Evolutionary conservation across 1,284 basidiomycete species (phyloP).

Genomic region (Lignosus rhinocerotis): DNA sequence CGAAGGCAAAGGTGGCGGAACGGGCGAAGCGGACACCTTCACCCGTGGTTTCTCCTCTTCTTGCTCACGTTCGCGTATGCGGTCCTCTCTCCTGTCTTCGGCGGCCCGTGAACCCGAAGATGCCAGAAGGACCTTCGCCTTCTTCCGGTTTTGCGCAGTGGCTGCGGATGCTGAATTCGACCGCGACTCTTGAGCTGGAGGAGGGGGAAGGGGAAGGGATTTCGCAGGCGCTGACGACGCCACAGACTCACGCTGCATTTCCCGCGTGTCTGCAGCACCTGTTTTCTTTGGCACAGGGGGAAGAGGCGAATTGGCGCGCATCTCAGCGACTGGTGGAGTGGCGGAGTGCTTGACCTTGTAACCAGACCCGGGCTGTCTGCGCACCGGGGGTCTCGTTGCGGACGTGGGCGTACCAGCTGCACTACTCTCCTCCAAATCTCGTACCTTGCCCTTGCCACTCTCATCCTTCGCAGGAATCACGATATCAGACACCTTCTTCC

Average conservation of each 20-base stretch:
- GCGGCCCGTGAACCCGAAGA: conserved; percentile 10
- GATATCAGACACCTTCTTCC: conserved; percentile 41
- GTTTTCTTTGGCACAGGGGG: conserved; percentile 23
- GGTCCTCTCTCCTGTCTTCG: conserved; percentile 29
- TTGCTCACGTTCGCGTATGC: conserved; percentile 4
- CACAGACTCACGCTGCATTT: conserved; percentile 21
- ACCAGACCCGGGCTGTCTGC: conserved; percentile 52
- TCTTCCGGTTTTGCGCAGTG: conserved; percentile 22
- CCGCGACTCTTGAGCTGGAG: conserved; percentile 24
- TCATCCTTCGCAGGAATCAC: conserved; percentile 56
- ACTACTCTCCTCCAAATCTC: conserved; percentile 21
- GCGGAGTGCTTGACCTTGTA: conserved; percentile 33
- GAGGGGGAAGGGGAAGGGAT: conserved; percentile 27
- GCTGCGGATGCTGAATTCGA: conserved; percentile 14
- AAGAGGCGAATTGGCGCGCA: conserved; percentile 16
- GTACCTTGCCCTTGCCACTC: conserved; percentile 41
- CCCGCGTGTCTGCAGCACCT: conserved; percentile 26
- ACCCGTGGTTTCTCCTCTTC: conserved; percentile 29
- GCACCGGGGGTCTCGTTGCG: conserved; percentile 19
- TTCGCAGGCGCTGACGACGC: conserved; percentile 23
- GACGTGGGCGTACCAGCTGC: conserved; percentile 20
- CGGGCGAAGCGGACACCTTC: conserved; percentile 12
- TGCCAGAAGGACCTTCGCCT: conserved; percentile 14
- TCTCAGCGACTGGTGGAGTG: conserved; percentile 22
- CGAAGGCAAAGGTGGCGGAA: conserved; percentile 8